Evolutionary conservation across 495 filamentous ascomycete genomes (phyloP).

Genomic region (Podospora anserina): DNA sequence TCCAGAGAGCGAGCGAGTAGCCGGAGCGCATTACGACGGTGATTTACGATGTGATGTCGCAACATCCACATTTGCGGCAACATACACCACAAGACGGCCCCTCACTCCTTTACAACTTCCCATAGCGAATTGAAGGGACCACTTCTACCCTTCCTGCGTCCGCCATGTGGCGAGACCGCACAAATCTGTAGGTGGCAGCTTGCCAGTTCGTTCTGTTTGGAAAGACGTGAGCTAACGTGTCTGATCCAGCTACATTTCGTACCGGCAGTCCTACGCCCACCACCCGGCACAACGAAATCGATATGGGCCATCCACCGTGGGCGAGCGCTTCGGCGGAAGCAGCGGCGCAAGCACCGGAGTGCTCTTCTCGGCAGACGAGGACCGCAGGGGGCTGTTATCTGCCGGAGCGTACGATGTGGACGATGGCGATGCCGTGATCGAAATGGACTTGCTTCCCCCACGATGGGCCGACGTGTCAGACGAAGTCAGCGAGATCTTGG

Average conservation of each 20-base stretch:
- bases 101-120: constrained; percentile 12
- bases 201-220: background rate
- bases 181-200: constrained; percentile 69
- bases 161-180: constrained; percentile 96
- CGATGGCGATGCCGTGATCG: constrained; percentile 87
- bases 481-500: constrained; percentile 81
- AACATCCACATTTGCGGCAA: constrained; percentile 18
- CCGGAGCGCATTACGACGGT: constrained; percentile 17
- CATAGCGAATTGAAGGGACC: constrained; percentile 35
- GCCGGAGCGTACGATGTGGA: constrained; percentile 74
- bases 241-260: constrained; percentile 83
- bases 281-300: constrained; percentile 83
- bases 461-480: constrained; percentile 95
- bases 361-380: constrained; percentile 50
- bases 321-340: constrained; percentile 68
- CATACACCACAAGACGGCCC: constrained; percentile 14
- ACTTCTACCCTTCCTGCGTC: constrained; percentile 44
- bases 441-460: constrained; percentile 95
- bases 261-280: constrained; percentile 96
- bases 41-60: constrained; percentile 35
- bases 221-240: background rate
- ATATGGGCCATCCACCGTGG: constrained; percentile 53
- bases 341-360: constrained; percentile 38
- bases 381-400: constrained; percentile 85
- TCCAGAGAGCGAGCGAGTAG: constrained; percentile 9